Evolutionary conservation across 2,329 filamentous ascomycete species (phyloP), one percentile per base, ranked within the genome.

Genomic region (Metarhizium robertsii): DNA sequence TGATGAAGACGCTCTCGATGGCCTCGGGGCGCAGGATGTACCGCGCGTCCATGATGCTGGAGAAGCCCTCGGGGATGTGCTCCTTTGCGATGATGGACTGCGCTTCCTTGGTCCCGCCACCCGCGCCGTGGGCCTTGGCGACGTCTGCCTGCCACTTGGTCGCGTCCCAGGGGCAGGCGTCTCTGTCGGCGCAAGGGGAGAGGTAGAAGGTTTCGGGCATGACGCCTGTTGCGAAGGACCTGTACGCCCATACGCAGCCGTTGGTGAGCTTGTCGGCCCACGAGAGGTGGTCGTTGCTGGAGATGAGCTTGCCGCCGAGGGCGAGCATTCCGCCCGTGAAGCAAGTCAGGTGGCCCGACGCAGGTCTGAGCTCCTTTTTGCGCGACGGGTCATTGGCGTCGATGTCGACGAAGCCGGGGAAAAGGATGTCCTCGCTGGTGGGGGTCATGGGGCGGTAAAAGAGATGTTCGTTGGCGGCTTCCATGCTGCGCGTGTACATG

Each of bases 301-400:
- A 73, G 58, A 87, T 86, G 45, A 87, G 78, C 64, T 82, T 84
- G 47, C 81, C 81, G 36, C 80, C 82, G 62, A 88, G 72, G 8
- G 77, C 85, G 57, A 86, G 82, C 85, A 88, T 88, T 62, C 84
- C 85, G 38, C 85, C 85, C 42, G 86, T 72, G 66, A 88, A 88
- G 65, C 85, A 58, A 11, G 54, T 51, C 18, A 54, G 52, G 54
- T 58, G 57, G 54, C 57, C 57, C 18, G 54, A 16, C 20, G 57
- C 54, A 5, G 52, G 54, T 1, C 16, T 46, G 25, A 54, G 51
- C 6, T 34, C 2, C 47, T 30, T 53, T 8, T 16, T 47, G 13
- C 48, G 29, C 7, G 74, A 69, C 2, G 72, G 73, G 10, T 78
- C 70, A 13, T 70, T 72, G 50, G 75, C 72, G 73, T 77, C 78